Evolutionary conservation across 345 rosid species (phyloP).

Genomic region (Hibiscus tridactylites): DNA sequence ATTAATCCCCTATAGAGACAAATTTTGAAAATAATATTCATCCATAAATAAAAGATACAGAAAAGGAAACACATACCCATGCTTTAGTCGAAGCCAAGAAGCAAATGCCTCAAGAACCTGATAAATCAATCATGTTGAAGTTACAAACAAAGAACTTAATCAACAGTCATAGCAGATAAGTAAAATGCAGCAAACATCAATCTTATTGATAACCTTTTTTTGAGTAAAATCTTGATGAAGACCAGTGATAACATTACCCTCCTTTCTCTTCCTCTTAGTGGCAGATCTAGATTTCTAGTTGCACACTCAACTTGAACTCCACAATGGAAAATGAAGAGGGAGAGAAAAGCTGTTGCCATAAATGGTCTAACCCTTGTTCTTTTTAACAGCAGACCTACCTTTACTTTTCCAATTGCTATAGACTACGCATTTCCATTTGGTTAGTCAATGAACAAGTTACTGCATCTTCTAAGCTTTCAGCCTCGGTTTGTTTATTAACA

Average conservation of each 20-base stretch:
- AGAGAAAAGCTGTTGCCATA: background rate
- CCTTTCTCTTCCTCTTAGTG: background rate
- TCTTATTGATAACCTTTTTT: background rate
- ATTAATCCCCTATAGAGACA: background rate
- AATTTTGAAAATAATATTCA: background rate
- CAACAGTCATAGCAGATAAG: background rate
- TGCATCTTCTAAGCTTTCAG: background rate
- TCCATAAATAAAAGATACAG: background rate
- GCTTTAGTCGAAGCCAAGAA: conserved; percentile 92
- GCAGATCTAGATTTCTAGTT: background rate
- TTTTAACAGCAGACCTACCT: background rate
- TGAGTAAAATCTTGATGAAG: background rate
- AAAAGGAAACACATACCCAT: conserved; percentile 48
- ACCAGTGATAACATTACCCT: background rate
- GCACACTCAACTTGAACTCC: background rate
- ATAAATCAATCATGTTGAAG: conserved; percentile 16
- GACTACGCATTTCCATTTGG: background rate
- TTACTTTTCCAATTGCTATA: background rate
- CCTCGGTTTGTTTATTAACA: background rate
- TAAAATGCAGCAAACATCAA: background rate
- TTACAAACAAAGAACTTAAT: conserved; percentile 9
- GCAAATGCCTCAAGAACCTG: conserved; percentile 99
- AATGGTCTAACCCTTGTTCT: background rate
- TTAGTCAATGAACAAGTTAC: background rate
- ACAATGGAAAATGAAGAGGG: background rate